Evolutionary conservation across 176 grass and related monocot genomes (phyloP).

Genomic region (Carex cristatella): DNA sequence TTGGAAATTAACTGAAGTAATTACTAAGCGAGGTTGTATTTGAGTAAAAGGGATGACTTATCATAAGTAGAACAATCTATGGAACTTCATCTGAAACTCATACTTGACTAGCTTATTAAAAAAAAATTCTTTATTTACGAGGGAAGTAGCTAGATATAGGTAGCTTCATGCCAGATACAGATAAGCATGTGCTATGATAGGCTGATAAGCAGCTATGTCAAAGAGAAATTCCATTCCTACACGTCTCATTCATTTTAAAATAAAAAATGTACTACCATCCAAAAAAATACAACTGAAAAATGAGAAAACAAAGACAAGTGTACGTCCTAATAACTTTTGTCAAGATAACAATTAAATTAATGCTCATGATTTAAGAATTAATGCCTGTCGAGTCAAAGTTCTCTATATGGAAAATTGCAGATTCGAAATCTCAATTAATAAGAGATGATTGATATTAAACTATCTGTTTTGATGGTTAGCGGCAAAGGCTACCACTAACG

Average conservation of each 20-base stretch:
- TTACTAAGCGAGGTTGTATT: neutral
- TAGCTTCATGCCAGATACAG: neutral
- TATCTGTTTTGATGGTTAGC: no score
- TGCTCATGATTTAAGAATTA: no score
- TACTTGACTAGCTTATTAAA: neutral
- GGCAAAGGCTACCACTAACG: no score
- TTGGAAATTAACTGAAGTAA: neutral
- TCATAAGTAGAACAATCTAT: neutral
- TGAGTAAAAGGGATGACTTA: neutral
- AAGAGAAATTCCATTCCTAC: neutral
- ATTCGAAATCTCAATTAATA: no score
- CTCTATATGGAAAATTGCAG: no score
- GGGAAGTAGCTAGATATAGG: neutral
- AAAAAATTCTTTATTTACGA: neutral
- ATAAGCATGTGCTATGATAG: constrained; percentile 1
- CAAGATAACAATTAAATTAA: neutral
- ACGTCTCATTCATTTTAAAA: neutral
- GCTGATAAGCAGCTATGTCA: constrained; percentile 9
- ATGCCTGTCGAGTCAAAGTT: no score
- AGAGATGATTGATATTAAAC: no score
- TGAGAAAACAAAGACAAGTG: neutral
- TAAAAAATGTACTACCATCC: neutral
- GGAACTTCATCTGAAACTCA: neutral
- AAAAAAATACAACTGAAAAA: no score
- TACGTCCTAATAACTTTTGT: neutral